Percentiles rank a stretch among this genome's conserved stretches.
Conservation (phyloP, 768 basidiomycete genomes). For the Sarcomyxa edulis region DNA sequence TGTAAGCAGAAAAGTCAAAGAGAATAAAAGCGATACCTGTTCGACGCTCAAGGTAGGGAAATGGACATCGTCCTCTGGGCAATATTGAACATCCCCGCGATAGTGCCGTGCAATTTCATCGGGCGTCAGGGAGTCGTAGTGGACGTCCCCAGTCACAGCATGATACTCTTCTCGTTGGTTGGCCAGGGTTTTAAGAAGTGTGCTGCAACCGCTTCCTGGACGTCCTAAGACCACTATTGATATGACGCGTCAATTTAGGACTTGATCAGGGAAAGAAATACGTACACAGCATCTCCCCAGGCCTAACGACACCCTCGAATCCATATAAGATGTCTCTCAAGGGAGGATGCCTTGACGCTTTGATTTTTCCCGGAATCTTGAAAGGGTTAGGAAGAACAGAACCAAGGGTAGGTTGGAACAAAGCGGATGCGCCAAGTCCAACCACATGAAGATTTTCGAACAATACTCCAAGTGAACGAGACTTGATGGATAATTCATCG, state of each 20-base stretch:
- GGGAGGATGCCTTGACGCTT: slow-evolving; percentile 50
- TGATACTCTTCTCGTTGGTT: slow-evolving; percentile 71
- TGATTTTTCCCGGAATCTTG: slow-evolving; percentile 36
- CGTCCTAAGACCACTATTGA: slow-evolving; percentile 73
- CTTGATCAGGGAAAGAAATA: slow-evolving; percentile 10
- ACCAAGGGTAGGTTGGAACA: slow-evolving; percentile 53
- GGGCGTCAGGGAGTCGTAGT: slow-evolving; percentile 72
- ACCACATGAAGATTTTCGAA: slow-evolving; percentile 56
- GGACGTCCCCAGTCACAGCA: slow-evolving; percentile 60
- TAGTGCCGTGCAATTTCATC: slow-evolving; percentile 56
- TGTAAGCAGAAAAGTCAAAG: too few species aligned
- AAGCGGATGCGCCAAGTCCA: slow-evolving; percentile 51
- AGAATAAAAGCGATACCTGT: too few species aligned
- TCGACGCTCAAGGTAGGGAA: slow-evolving; percentile 80
- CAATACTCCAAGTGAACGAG: slow-evolving; percentile 52
- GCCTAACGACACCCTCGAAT: slow-evolving; percentile 60
- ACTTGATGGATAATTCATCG: slow-evolving; percentile 40
- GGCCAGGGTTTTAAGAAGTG: slow-evolving; percentile 76
- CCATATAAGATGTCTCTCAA: slow-evolving; percentile 57
- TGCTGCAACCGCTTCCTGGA: slow-evolving; percentile 81
- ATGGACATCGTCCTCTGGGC: slow-evolving; percentile 82
- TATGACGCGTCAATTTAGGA: background rate
- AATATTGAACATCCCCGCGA: slow-evolving; percentile 78
- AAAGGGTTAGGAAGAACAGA: slow-evolving; percentile 49
- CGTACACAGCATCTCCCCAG: slow-evolving; percentile 77